phyloP scores from a whole-genome alignment of 257 asterid species.

The Oldenlandia corymbosa region DNA sequence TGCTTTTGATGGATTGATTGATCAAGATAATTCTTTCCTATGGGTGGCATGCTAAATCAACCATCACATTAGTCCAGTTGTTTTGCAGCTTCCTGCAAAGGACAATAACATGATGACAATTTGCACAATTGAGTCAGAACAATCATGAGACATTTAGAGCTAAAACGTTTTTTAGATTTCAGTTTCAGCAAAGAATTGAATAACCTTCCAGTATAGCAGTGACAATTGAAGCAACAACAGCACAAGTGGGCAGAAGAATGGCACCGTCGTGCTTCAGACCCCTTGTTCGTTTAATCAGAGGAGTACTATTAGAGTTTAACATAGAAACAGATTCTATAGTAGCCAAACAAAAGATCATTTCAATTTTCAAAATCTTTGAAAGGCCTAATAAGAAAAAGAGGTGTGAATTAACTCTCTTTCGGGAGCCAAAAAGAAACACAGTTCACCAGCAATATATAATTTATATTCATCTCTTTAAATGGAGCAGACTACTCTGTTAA shows the following conservation, averaged over 20 bases:
- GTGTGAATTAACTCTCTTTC: neutral
- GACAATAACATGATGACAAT: conserved; percentile 3
- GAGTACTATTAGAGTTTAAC: neutral
- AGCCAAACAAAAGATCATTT: neutral
- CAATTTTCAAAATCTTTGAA: neutral
- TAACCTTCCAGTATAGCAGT: conserved; percentile 95
- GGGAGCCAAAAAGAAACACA: neutral
- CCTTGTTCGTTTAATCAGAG: conserved; percentile 47
- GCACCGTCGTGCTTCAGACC: conserved; percentile 99
- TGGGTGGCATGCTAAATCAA: conserved; percentile 72
- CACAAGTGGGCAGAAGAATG: conserved; percentile 92
- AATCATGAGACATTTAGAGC: no score
- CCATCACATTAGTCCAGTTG: conserved; percentile 89
- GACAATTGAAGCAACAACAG: conserved; percentile 95
- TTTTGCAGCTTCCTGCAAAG: conserved; percentile 81
- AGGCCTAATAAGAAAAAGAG: neutral
- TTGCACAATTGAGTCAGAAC: neutral
- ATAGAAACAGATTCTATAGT: neutral
- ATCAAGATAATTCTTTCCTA: conserved; percentile 81
- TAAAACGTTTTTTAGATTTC: no score
- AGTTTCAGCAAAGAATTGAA: no score
- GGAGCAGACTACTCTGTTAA: neutral
- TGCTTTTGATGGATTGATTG: conserved; percentile 70
- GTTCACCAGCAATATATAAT: neutral
- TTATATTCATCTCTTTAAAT: neutral